Base-by-base conservation (phyloP, 2,329 filamentous ascomycete genomes). In the Orbilia blumenaviensis region DNA sequence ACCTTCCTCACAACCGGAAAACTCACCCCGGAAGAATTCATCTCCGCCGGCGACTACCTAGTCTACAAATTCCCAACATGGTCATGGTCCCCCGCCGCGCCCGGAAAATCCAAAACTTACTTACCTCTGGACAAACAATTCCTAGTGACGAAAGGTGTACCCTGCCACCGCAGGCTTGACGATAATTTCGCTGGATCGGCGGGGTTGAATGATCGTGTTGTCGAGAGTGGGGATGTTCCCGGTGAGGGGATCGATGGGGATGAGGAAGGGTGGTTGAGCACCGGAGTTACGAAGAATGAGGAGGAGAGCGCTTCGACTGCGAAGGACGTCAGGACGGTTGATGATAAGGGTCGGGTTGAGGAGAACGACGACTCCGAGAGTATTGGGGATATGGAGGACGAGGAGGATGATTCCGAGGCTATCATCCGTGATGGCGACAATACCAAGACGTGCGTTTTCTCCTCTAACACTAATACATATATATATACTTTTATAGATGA, bases 51-150 rank as follows among this genome's bases (percentile, higher is more conserved):
- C 80, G 95, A 99, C 85, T 99, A 98, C 83, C 89, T 99, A 38
- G 94, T 97, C 81, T 97, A 96, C 89, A 98, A 97, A 86, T 99
- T 99, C 84, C 95, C 94, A 7, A 96, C 94, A 72, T 99, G 95
- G 95, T 91, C 92, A 58, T 99, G 95, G 95, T 90, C 91, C 79
- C 94, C 94, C 79, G 92, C 94, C 66, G 89, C 90, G n/a, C 88
- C 90, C 0, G 87, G 88, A 77, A 92, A 93, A 83, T 91, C 93
- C 78, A 92, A 92, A 66, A 85, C 86, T 78, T 92, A 96, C 82
- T 89, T 99, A 2, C 95, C 95, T 0, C 84, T 89, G 0, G 92
- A 91, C 61, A 99, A 98, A 85, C 95, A 99, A 87, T 99, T 93
- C 81, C 88, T 99, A 38, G 91, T 98, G 44, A 97, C 95, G 9